A percentile compares a stretch with the other conserved stretches of the same genome.
Evolutionary conservation across 1,284 basidiomycete genomes (phyloP).

Genomic region (Fomitopsis schrenkii): DNA sequence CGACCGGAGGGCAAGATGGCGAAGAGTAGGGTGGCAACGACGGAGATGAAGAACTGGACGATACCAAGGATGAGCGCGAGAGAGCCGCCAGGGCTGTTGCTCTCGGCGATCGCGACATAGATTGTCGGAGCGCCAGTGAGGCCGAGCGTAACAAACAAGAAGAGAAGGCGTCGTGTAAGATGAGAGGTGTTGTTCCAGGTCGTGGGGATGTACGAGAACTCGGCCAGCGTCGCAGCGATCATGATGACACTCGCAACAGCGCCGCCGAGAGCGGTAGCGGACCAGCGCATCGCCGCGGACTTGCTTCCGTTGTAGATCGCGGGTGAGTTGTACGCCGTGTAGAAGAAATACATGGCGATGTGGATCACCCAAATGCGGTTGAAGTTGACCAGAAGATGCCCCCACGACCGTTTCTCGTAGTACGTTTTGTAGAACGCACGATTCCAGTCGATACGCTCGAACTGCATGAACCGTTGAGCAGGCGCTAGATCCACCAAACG

Average conservation of each 20-base stretch:
- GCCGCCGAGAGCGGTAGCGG: constrained; percentile 85
- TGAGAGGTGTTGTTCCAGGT: constrained; percentile 98
- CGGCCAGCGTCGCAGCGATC: constrained; percentile 88
- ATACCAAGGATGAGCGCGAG: constrained; percentile 85
- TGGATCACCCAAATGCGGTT: constrained; percentile 98
- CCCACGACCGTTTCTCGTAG: constrained; percentile 91
- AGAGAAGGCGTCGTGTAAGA: constrained; percentile 80
- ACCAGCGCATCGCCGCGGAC: constrained; percentile 79
- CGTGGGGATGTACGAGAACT: constrained; percentile 94
- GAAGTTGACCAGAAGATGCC: constrained; percentile 95
- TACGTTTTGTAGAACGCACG: constrained; percentile 97
- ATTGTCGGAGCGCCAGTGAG: constrained; percentile 87
- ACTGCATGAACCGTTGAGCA: constrained; percentile 90
- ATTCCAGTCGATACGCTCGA: constrained; percentile 93
- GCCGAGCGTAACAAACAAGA: constrained; percentile 80
- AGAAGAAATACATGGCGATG: constrained; percentile 90
- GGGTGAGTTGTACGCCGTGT: constrained; percentile 92
- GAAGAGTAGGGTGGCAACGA: constrained; percentile 79
- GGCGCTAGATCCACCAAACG: constrained; percentile 88
- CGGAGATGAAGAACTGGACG: constrained; percentile 89
- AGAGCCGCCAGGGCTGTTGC: constrained; percentile 54
- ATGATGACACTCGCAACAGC: constrained; percentile 89
- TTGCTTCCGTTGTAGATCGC: constrained; percentile 66
- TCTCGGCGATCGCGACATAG: constrained; percentile 79
- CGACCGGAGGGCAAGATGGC: constrained; percentile 87